Evolutionary conservation across 441 rosid species (phyloP), one percentile per base, ranked within the genome.

Genomic region (Adansonia rubrostipa): DNA sequence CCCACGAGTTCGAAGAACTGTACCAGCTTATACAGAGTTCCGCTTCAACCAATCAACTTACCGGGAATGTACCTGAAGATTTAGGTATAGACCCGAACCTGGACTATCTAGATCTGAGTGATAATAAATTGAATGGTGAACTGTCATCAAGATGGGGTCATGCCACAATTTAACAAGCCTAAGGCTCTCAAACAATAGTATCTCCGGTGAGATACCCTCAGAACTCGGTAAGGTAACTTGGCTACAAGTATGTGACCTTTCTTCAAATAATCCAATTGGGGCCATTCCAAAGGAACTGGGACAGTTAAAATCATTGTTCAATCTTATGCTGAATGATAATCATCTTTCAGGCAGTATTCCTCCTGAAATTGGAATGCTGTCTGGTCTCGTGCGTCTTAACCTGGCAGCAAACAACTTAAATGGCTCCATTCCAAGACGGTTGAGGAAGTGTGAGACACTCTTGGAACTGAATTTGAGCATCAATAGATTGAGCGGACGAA

Each of bases 161-260:
- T 60, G 64, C 64, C 64, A 60, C 64, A 60, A 60, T 9, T 36
- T 60, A 3, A 22, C 64, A 60, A 60, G 40, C 64, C 64, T 60
- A 60, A 60, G 11, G 64, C 24, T 60, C 64, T 60, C 64, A 2
- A 60, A 22, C 64, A 60, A 60, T 60, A 60, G 24, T 22, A 10
- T 60, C 64, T 20, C 64, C 6, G 65, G 65, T 60, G 40, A 22
- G 33, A 20, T 58, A 54, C 58, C 58, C 19, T 54, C 58, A 15
- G 58, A 54, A n/a, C 58, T 54, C 6, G 58, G 19, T 15, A 54
- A 54, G 58, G 58, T 19, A n/a, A 54, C 58, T 54, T 6, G n/a
- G 58, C 58, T 54, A 54, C 58, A 17, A 15, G 58, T 5, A 6
- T 54, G 58, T 54, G 58, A 54, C 20, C 58, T 54, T 54, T 54